Conservation (phyloP, 768 basidiomycete genomes). For the Tricholoma saponaceum region DNA sequence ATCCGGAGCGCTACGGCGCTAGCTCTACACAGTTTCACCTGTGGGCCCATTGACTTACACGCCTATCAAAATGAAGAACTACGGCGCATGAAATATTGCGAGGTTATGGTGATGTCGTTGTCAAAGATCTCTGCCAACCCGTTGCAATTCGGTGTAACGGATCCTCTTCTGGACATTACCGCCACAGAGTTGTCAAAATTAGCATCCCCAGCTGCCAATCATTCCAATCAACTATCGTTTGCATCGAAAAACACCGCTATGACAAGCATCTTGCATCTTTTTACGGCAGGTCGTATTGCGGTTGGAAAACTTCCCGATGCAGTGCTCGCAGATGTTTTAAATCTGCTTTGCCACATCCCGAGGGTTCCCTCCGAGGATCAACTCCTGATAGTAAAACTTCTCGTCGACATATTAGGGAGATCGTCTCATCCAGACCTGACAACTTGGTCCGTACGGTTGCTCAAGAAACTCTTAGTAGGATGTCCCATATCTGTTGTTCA, state of each 20-base stretch:
- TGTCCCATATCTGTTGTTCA: conserved; percentile 23
- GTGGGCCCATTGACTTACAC: conserved; percentile 19
- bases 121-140: conserved; percentile 28
- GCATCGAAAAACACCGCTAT: conserved; percentile 23
- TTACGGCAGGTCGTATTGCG: conserved; percentile 28
- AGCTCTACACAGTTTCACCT: conserved; percentile 28
- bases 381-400: conserved; percentile 24
- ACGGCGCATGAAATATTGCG: conserved; percentile 25
- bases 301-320: conserved; percentile 25
- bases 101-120: conserved; percentile 29
- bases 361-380: conserved; percentile 19
- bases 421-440: conserved; percentile 28
- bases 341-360: conserved; percentile 30
- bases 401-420: conserved; percentile 25
- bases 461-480: conserved; percentile 25
- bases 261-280: conserved; percentile 32
- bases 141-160: conserved; percentile 26
- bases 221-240: conserved; percentile 25
- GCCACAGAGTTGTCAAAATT: conserved; percentile 29
- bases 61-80: conserved; percentile 25
- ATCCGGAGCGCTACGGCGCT: conserved; percentile 27
- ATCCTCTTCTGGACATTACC: conserved; percentile 26
- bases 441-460: conserved; percentile 30
- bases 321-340: conserved; percentile 31
- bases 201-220: conserved; percentile 25